Conservation (phyloP, 2,329 filamentous ascomycete genomes). For the Alternaria infectoria region DNA sequence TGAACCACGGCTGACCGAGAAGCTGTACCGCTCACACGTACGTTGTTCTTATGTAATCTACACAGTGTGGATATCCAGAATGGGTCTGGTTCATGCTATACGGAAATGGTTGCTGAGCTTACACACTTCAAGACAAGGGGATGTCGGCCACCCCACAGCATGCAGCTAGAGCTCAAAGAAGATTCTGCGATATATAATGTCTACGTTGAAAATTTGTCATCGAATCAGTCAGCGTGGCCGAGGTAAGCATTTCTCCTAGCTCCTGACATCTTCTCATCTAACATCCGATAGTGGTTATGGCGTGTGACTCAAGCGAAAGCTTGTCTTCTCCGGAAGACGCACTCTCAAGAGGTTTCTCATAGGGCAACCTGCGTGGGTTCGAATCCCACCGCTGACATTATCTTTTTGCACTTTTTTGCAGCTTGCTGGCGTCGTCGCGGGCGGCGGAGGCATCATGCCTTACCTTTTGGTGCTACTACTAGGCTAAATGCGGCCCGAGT, state of each 20-base stretch:
- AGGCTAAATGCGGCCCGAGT: not conserved
- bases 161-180: not conserved
- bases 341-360: conserved; percentile 7
- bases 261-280: not conserved
- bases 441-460: not conserved
- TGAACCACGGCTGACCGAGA: not conserved
- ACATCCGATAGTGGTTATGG: conserved; percentile 7
- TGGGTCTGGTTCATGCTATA: not conserved
- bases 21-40: not conserved
- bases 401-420: not conserved
- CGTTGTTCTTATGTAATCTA: not conserved
- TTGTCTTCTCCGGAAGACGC: not conserved
- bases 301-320: conserved; percentile 12
- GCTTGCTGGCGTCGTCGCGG: not conserved
- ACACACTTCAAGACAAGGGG: not conserved
- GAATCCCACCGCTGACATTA: conserved; percentile 9
- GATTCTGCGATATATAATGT: not conserved
- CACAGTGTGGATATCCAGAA: not conserved
- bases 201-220: not conserved
- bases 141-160: not conserved
- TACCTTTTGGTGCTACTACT: not conserved
- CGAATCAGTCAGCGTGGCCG: not conserved
- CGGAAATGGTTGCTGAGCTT: not conserved
- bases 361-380: conserved; percentile 12
- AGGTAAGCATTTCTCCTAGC: not conserved